phyloP scores from a whole-genome alignment of 2,329 filamentous ascomycete genomes.

The Scedosporium boydii region DNA sequence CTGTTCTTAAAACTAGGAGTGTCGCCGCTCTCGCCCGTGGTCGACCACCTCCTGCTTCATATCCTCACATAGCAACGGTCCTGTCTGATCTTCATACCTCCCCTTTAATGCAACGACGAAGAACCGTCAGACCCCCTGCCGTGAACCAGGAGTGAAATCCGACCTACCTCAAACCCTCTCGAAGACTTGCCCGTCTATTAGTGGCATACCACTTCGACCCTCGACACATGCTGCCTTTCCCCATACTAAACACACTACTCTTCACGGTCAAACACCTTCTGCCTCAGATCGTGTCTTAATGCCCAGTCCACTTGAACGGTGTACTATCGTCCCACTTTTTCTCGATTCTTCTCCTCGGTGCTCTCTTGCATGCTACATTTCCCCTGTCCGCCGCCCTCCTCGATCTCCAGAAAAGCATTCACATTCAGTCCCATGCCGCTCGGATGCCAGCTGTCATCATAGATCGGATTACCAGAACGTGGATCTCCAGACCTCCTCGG shows the following conservation, averaged over 20 bases:
- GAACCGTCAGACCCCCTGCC: background rate
- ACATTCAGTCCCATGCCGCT: constrained; percentile 33
- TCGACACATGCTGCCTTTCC: background rate
- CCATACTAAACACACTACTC: background rate
- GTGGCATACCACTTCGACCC: background rate
- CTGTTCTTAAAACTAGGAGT: constrained; percentile 7
- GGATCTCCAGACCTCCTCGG: background rate
- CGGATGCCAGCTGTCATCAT: constrained; percentile 44
- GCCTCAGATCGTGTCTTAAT: constrained; percentile 3
- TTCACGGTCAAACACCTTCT: constrained; percentile 3
- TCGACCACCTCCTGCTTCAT: constrained; percentile 6
- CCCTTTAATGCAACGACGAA: constrained; percentile 4
- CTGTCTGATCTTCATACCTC: constrained; percentile 5
- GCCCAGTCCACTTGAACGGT: background rate
- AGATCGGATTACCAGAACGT: constrained; percentile 27
- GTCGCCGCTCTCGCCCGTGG: constrained; percentile 4
- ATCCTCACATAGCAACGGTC: background rate
- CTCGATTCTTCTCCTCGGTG: background rate
- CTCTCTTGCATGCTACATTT: background rate
- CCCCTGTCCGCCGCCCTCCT: background rate
- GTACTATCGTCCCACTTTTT: background rate
- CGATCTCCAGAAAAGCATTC: constrained; percentile 15
- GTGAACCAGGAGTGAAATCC: background rate
- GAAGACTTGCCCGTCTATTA: background rate
- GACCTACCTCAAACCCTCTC: background rate